Base-by-base conservation (phyloP, 2,329 filamentous ascomycete species). In the Cytospora piceicola region DNA sequence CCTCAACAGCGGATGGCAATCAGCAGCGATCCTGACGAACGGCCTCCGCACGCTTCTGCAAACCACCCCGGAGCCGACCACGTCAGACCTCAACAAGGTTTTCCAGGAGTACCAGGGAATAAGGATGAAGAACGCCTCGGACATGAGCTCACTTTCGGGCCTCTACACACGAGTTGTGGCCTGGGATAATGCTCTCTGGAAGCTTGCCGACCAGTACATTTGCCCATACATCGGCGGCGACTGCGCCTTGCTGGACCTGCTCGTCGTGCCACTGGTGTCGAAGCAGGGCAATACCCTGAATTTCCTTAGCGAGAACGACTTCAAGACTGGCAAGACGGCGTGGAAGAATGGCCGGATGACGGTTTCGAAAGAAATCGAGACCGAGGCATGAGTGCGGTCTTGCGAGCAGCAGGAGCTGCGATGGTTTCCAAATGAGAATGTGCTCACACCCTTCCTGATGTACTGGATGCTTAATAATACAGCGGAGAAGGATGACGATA, bases 1-100 rank as follows among this genome's bases (percentile, higher is more conserved):
- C 15, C 65, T 70, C 32, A 72, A 71, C 59, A 72, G 65, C 24
- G 71, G 71, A 0, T 68, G 70, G 62, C 61, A 68, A 32, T 71
- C 69, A 2, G 68, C 71, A 2, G 67, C 68, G 36, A 66, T 64
- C 14, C 64, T 72, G 34, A 67, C 66, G 11, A 70, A 70, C 30
- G 46, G 67, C 56, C 61, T 71, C 12, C 66, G 66, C 14, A 22
- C 46, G 20, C 53, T 67, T 30, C 34, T 68, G 27, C 61, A 60
- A 8, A 57, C 60, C 22, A 49, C 54, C 27, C 30, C 55, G 1
- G 53, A 67, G 17, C 66, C 66, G 17, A 66, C 42, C 22, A 65
- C 52, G 6, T 65, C 68, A n/a, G 61, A 29, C 7, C 59, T 72
- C 15, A 65, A 52, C 36, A 34, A 46, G 30, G 30, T 66, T 14